phyloP scores from a whole-genome alignment of 2,329 filamentous ascomycete species.

The Phyllosticta citribraziliensis region DNA sequence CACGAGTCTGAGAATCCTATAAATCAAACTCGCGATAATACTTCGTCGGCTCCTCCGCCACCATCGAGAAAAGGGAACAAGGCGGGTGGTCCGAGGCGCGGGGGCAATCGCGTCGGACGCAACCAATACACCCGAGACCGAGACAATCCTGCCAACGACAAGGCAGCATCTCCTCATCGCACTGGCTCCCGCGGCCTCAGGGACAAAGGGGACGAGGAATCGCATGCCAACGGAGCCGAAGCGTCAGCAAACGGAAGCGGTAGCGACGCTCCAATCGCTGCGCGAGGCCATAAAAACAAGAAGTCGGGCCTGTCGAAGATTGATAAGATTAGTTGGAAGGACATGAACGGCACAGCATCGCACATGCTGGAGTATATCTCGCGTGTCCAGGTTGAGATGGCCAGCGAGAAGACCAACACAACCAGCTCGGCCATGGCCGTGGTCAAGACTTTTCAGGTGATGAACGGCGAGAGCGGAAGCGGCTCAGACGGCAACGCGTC shows the following conservation, averaged over 20 bases:
- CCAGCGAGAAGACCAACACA: conserved; percentile 39
- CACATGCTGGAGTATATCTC: conserved; percentile 85
- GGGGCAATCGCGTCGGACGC: conserved; percentile 21
- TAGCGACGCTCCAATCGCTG: conserved; percentile 32
- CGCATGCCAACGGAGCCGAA: conserved; percentile 19
- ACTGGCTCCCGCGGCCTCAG: neutral
- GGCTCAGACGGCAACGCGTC: conserved; percentile 9
- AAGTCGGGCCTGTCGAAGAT: conserved; percentile 32
- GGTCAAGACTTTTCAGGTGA: conserved; percentile 16
- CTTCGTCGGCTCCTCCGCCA: conserved; percentile 1
- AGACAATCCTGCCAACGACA: conserved; percentile 3
- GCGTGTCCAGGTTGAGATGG: conserved; percentile 79
- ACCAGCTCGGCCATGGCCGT: conserved; percentile 16
- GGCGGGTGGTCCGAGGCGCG: conserved; percentile 2
- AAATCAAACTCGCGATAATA: conserved; percentile 2
- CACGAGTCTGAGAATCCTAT: conserved; percentile 3
- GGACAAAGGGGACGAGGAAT: conserved; percentile 5
- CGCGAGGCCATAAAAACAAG: conserved; percentile 29
- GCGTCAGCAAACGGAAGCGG: conserved; percentile 8
- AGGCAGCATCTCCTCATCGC: conserved; percentile 1
- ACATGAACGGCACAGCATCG: conserved; percentile 76
- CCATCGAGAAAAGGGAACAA: conserved; percentile 4
- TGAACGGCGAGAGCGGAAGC: conserved; percentile 13
- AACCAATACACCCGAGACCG: conserved; percentile 29
- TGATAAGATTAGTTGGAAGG: conserved; percentile 64